Evolutionary conservation across 2,329 filamentous ascomycete genomes (phyloP), one percentile per base, ranked within the genome.

Genomic region (Colletotrichum lindemuthianum): DNA sequence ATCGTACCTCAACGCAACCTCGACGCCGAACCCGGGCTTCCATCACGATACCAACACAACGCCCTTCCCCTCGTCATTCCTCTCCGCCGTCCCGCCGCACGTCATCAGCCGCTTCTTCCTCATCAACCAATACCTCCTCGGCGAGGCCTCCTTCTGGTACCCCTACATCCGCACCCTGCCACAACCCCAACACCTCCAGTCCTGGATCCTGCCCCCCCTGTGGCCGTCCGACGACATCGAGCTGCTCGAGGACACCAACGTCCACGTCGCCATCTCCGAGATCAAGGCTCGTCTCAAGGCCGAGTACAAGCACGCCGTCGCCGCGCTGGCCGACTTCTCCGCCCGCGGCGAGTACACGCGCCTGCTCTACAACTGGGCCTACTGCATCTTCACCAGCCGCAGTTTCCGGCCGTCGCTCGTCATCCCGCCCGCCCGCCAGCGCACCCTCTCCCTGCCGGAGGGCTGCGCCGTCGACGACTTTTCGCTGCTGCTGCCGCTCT

Each of bases 81-180:
- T 90, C 50, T 69, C 79, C 1, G 70, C 72, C 5, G 74, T 82
- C 2, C 83, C 84, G 1, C 82, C 87, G 0, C 85, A 91, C 68
- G 86, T 91, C 60, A 76, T 89, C 52, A 84, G 87, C 8, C 84
- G 89, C 4, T 90, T 92, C 75, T 90, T 91, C 67, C 81, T 93
- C 6, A 82, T 91, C 72, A 86, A 89, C 66, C 87, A 93, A 73
- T 88, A 87, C 71, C 79, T 92, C 37, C 75, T 83, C 2, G 85
- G 84, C 1, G 59, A 75, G 2, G 71, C 81, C 2, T 91, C 90
- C 0, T 87, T 86, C 69, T 93, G 91, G 91, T 82, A 79, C 73
- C 84, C 88, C 1, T 93, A 93, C 75, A 85, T 93, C 68, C 76
- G 78, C 9, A 85, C 86, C 0, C 80, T 93, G 0, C 90, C 91